Conservation (phyloP, 192 early-diverging fungal species). For the Coemansia pectinata region DNA sequence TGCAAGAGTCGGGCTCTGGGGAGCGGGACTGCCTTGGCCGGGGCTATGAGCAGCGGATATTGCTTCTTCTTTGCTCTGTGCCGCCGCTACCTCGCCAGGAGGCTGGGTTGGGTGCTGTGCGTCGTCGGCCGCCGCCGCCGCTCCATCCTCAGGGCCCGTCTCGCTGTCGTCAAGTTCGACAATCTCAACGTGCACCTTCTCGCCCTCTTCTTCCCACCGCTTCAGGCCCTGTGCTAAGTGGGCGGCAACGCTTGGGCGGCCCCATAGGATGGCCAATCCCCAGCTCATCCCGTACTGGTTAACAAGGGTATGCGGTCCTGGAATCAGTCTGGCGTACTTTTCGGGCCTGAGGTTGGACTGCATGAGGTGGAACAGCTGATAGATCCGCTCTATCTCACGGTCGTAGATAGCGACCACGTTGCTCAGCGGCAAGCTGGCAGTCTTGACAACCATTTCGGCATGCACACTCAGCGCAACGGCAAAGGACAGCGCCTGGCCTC, state of each 20-base stretch:
- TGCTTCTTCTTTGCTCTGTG: not conserved
- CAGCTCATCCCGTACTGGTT: slow-evolving; percentile 35
- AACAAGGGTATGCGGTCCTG: slow-evolving; percentile 36
- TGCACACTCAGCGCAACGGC: slow-evolving; percentile 37
- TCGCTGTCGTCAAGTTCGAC: slow-evolving; percentile 10
- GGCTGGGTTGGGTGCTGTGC: not conserved
- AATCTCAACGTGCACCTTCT: slow-evolving; percentile 15
- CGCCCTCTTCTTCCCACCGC: slow-evolving; percentile 44
- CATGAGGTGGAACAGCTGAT: slow-evolving; percentile 48
- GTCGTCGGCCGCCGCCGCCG: too few species aligned
- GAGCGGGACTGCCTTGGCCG: not conserved
- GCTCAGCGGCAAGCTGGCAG: slow-evolving; percentile 30
- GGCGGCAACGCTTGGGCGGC: slow-evolving; percentile 35
- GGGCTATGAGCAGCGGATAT: not conserved
- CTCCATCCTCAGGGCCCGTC: not conserved
- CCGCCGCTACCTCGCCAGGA: not conserved
- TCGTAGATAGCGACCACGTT: slow-evolving; percentile 45
- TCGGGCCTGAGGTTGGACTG: slow-evolving; percentile 43
- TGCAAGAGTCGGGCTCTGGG: not conserved
- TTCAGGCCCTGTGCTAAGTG: slow-evolving; percentile 27
- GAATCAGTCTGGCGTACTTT: slow-evolving; percentile 38
- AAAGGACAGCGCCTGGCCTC: slow-evolving; percentile 26
- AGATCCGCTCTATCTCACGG: slow-evolving; percentile 49
- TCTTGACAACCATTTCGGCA: slow-evolving; percentile 38
- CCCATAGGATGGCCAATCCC: slow-evolving; percentile 46